A percentile compares a stretch with the other conserved stretches of the same genome.
Conservation (phyloP, 108 stramenopile genomes). For the Pseudonitzschia pungens region DNA sequence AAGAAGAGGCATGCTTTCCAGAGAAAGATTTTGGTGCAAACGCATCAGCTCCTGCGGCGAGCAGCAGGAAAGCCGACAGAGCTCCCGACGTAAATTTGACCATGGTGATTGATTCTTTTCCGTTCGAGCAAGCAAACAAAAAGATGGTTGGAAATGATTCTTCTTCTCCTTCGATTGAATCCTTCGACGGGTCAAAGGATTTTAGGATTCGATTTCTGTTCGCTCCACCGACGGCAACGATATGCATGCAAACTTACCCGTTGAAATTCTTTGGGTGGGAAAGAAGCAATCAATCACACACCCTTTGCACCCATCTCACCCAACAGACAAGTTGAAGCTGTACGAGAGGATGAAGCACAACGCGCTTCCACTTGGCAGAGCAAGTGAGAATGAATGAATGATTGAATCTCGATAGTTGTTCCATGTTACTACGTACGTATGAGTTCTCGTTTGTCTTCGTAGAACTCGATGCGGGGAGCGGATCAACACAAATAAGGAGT, state of each 20-base stretch:
- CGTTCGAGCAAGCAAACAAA: background rate
- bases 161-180: background rate
- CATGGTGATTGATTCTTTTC: constrained; percentile 14
- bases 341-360: background rate
- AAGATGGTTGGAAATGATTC: background rate
- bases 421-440: too few species aligned
- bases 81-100: constrained; percentile 25
- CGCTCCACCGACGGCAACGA: background rate
- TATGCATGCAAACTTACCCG: background rate
- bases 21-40: constrained; percentile 24
- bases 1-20: constrained; percentile 3
- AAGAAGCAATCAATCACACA: background rate
- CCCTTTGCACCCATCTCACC: background rate
- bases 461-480: too few species aligned
- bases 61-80: constrained; percentile 22
- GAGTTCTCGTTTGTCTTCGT: too few species aligned
- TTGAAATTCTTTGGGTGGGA: background rate
- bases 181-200: background rate
- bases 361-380: background rate
- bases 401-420: too few species aligned
- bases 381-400: too few species aligned
- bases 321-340: background rate
- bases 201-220: constrained; percentile 12
- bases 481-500: too few species aligned
- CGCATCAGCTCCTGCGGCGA: constrained; percentile 13